phyloP scores from a whole-genome alignment of 208 protist species.

The Leptomonas seymouri region DNA sequence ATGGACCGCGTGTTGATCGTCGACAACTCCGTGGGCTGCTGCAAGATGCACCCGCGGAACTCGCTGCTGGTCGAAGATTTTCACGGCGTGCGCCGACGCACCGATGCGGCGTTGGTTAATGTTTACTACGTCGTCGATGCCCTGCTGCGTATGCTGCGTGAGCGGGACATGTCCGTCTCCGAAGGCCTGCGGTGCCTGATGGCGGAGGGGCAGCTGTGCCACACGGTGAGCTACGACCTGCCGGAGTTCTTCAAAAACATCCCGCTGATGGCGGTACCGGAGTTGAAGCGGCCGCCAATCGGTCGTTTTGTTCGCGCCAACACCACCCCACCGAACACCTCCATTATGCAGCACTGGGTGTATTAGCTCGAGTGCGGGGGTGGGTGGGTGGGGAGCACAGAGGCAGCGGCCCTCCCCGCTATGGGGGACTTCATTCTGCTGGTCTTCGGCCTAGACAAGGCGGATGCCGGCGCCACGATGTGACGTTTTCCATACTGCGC shows the following conservation, averaged over 20 bases:
- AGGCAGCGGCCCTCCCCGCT: no score
- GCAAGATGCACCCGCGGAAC: conserved; percentile 88
- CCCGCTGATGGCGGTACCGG: conserved; percentile 75
- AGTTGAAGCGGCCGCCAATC: conserved; percentile 80
- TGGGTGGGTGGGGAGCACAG: no score
- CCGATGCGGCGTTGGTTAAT: conserved; percentile 86
- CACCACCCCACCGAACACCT: conserved; percentile 50
- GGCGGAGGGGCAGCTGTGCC: conserved; percentile 72
- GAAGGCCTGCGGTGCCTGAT: conserved; percentile 55
- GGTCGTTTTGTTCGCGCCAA: conserved; percentile 70
- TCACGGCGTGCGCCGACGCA: conserved; percentile 55
- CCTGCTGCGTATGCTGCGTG: conserved; percentile 48
- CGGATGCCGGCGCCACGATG: no score
- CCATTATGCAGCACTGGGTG: conserved; percentile 87
- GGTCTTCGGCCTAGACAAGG: no score
- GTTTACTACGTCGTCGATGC: conserved; percentile 90
- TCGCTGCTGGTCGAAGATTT: conserved; percentile 90
- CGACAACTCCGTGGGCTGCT: conserved; percentile 93
- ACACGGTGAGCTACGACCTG: conserved; percentile 43
- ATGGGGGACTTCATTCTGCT: no score
- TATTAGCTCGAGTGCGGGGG: conserved; percentile 35
- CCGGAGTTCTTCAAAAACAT: conserved; percentile 73
- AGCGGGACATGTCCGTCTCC: conserved; percentile 44
- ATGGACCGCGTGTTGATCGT: conserved; percentile 89
- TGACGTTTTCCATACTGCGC: no score